Base-by-base conservation (phyloP, 2,329 filamentous ascomycete genomes). In the Calonectria montana region DNA sequence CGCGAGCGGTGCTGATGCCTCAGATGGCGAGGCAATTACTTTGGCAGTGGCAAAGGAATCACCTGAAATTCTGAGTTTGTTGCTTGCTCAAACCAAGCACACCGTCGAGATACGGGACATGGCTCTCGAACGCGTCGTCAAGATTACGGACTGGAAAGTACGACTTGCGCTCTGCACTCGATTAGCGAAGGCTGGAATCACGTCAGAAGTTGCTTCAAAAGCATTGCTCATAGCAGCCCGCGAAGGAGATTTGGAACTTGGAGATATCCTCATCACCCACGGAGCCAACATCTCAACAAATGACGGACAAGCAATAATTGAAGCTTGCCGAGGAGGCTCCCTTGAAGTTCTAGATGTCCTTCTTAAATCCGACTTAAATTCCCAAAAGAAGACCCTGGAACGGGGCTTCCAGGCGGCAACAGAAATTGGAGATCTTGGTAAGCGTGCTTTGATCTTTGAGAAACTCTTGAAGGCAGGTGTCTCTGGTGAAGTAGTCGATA, bases 321-420 rank as follows among this genome's bases (percentile, higher is more conserved):
- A 89, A 73, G 88, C 89, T 0, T 90, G 88, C 37, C 84, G 86
- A 2, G 85, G 86, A 0, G 89, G 89, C 0, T 85, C 86, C 0
- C 79, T 84, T 0, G 86, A 87, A 4, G 86, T 91, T 6, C 77
- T 91, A 3, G 79, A 83, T 43, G 86, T 91, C 79, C 81, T 91
- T 1, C 80, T 91, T 0, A 83, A 81, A 27, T 83, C 85, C 1
- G 83, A 84, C 27, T 79, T 76, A 0, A 77, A 84, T 4, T 78
- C 85, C 0, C 83, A 83, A 13, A 84, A 84, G 59, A 77, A 80
- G 8, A 88, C 86, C 0, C 78, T 91, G 4, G 83, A 86, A 35
- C 84, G 85, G 45, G 88, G 87, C 0, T 91, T 91, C 53, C 87
- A 90, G 71, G 89, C 88, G 2, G 88, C 89, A 0, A 89, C 87